These are phyloP conservation scores for Dendrocalamus latiflorus DNA, from an alignment of 202 grass and related monocot species.

Conservation along the genomic window DNA sequence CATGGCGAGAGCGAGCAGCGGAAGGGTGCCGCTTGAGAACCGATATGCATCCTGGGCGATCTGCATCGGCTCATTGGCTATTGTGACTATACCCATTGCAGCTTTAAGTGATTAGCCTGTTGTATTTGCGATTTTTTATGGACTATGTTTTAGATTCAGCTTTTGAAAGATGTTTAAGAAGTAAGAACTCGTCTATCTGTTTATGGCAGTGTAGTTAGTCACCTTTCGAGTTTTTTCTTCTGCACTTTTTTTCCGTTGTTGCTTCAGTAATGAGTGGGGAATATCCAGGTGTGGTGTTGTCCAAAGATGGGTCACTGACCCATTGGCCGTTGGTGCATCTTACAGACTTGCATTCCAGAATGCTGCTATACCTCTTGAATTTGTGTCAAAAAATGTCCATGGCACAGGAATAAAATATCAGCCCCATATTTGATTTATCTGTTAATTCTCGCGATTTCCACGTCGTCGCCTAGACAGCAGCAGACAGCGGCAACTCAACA, in stretches of 20 bases:
- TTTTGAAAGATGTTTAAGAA: background rate
- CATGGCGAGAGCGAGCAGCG: constrained; percentile 71
- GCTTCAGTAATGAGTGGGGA: background rate
- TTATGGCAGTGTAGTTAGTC: constrained; percentile 12
- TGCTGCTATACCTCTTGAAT: background rate
- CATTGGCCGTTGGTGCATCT: background rate
- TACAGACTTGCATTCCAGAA: background rate
- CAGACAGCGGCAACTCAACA: too few species aligned
- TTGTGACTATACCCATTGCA: constrained; percentile 24
- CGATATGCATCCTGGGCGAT: background rate
- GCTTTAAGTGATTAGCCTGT: constrained; percentile 25
- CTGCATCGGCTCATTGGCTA: background rate
- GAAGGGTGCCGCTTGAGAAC: constrained; percentile 39
- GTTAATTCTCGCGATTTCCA: background rate
- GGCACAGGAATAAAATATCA: background rate
- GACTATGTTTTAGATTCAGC: constrained; percentile 17
- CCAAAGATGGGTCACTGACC: background rate
- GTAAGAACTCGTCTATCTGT: background rate
- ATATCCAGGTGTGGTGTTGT: too few species aligned
- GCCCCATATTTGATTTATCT: background rate
- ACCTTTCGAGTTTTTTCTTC: background rate
- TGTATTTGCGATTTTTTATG: constrained; percentile 29
- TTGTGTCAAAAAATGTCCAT: background rate
- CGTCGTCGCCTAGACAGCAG: background rate
- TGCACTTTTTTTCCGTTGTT: background rate